These are phyloP conservation scores for Neoboletus brunneissimus DNA, from an alignment of 768 basidiomycete genomes.

Conservation along the genomic window DNA sequence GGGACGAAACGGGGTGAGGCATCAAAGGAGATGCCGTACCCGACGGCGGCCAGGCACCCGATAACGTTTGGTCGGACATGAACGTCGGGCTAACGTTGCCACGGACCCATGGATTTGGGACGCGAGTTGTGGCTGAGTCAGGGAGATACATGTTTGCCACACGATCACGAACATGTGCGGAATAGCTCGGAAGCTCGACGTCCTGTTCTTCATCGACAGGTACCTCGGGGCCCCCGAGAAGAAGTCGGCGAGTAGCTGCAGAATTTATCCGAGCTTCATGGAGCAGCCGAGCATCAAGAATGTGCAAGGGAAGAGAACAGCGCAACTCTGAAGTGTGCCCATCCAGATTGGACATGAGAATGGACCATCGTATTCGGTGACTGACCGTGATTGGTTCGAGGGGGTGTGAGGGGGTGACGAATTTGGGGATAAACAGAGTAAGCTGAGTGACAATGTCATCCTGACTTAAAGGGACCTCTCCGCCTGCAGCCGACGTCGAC, in stretches of 20 bases:
- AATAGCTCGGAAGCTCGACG: slow-evolving; percentile 83
- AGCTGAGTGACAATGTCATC: slow-evolving; percentile 61
- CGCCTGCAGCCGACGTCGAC: slow-evolving; percentile 7
- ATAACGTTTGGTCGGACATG: slow-evolving; percentile 10
- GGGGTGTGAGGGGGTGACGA: slow-evolving; percentile 64
- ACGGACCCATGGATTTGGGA: slow-evolving; percentile 61
- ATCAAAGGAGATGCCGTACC: slow-evolving; percentile 42
- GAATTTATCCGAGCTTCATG: slow-evolving; percentile 74
- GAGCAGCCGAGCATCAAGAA: slow-evolving; percentile 71
- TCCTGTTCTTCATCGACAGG: slow-evolving; percentile 52
- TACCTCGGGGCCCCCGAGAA: slow-evolving; percentile 40
- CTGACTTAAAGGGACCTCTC: slow-evolving; percentile 27
- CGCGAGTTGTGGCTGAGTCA: slow-evolving; percentile 58
- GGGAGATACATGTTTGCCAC: slow-evolving; percentile 76
- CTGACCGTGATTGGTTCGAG: slow-evolving; percentile 72
- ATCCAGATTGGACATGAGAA: slow-evolving; percentile 79
- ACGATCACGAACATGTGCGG: slow-evolving; percentile 85
- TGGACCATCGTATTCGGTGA: slow-evolving; percentile 80
- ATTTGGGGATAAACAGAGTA: slow-evolving; percentile 56
- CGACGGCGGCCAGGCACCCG: slow-evolving; percentile 26
- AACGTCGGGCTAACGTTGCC: slow-evolving; percentile 41
- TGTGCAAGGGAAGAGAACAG: slow-evolving; percentile 85
- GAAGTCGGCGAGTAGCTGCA: slow-evolving; percentile 61
- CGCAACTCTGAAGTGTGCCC: slow-evolving; percentile 94
- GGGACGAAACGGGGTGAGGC: slow-evolving; percentile 26